Evolutionary conservation across 306 rosid genomes (phyloP), one percentile per base, ranked within the genome.

Genomic region (Acacia acuminata): DNA sequence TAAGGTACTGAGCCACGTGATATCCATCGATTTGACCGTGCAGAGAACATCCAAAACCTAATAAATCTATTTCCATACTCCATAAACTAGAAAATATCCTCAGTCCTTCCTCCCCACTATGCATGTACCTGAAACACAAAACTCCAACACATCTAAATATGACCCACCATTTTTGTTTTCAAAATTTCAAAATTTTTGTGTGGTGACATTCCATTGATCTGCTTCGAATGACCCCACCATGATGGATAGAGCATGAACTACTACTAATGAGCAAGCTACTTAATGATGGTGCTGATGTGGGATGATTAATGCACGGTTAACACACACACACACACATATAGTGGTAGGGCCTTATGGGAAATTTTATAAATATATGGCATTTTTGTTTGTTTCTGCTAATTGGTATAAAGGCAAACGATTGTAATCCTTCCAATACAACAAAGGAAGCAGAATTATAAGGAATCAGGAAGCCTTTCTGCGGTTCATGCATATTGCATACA

Each of bases 1-100:
- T 45, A 48, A 47, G 30, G 77, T 55, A 78, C 75, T 17, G 17
- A 73, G 45, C 77, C 87, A 77, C 87, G 77, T 83, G 84, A 65
- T 80, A 48, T 34, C 67, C 67, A 24, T 25, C 61, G 61, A 77
- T 83, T 82, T 79, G 76, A 72, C 83, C 20, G 4, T 11, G 36
- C 0, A 48, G 51, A 67, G 38, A 79, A 34, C 80, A 51, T 53
- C 78, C 66, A 71, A 55, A 27, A 15, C 44, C 44, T 61, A 8
- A 10, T 12, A 24, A 61, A 61, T 61, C 7, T 25, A 71, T 82
- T 60, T 14, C 79, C 78, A 58, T 67, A 30, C 72, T 80, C 74
- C 85, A 77, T 56, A 48, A 69, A 69, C 50, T 40, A 19, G 16
- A 67, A 80, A 50, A 71, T 71, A 36, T 16, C 60, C 64, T 61